Base-by-base conservation (phyloP, 225 moss, liverwort and hornwort genomes). In the Lunularia cruciata region DNA sequence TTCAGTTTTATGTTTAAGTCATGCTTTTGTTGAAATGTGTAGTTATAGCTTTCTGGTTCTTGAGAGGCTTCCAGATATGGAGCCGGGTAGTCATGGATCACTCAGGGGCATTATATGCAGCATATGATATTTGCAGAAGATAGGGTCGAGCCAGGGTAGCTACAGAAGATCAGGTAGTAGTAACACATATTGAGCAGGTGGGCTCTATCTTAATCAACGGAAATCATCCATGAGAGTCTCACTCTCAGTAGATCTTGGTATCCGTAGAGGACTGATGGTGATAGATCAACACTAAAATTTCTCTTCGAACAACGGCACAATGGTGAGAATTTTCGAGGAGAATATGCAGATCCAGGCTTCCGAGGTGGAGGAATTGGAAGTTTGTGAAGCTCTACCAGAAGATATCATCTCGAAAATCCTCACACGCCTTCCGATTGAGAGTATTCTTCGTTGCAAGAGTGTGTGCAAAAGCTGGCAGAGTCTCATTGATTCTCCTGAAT, bases 391-490 rank as follows among this genome's bases (percentile, higher is more conserved):
- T 28, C 54, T 54, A 26, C 54, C 54, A 10, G 54, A 27, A 11
- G 54, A 54, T 54, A 30, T 54, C 28, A 26, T 54, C 13, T 28
- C 27, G 4, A 54, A 27, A 27, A 54, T 54, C 22, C 54, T 54
- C 28, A 54, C 54, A 12, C 27, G 27, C 2, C 54, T 54, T 11
- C 54, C 54, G 23, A 28, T 54, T 11, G 54, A 54, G 22, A 26
- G 54, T 28, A 54, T 54, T 26, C 13, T 54, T 28, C 54, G 54
- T 54, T 54, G 54, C 54, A 54, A 54, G 54, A 26, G 26, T 28
- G 54, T 54, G 54, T 54, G 54, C 54, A 54, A 54, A 54, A 54
- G 54, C 54, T 54, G 54, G 54, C 54, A 54, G 15, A 27, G 12
- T 11, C 27, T 54, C 27, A 54, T 54, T 15, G 54, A 54, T 54